Percentiles rank a stretch among this genome's conserved stretches.
These are phyloP conservation scores for Pseudogymnoascus sp. DNA, from an alignment of 2,329 filamentous ascomycete genomes.

Conservation along the genomic window DNA sequence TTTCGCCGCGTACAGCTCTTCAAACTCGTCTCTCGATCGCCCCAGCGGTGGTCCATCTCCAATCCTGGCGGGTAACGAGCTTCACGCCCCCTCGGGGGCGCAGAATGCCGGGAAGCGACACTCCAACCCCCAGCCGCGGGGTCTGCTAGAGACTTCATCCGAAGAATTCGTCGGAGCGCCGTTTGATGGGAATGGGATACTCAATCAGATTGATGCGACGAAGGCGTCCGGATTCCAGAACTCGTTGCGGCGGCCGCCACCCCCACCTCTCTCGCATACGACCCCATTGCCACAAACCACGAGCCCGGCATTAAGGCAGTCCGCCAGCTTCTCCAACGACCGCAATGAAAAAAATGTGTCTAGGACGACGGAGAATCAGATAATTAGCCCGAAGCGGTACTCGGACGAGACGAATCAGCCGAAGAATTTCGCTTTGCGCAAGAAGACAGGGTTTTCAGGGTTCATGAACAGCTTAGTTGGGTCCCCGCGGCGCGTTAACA, in stretches of 20 bases:
- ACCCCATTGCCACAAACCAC: slow-evolving; percentile 47
- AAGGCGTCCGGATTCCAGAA: slow-evolving; percentile 29
- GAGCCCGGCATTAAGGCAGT: slow-evolving; percentile 55
- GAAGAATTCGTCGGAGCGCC: slow-evolving; percentile 59
- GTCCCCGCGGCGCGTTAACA: slow-evolving; percentile 82
- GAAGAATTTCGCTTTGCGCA: slow-evolving; percentile 55
- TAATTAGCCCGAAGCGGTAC: slow-evolving; percentile 60
- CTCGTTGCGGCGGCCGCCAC: slow-evolving; percentile 34
- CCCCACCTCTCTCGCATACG: slow-evolving; percentile 42
- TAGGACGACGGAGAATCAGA: slow-evolving; percentile 37
- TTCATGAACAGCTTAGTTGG: slow-evolving; percentile 79
- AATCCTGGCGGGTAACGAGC: slow-evolving; percentile 23
- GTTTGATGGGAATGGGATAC: slow-evolving; percentile 56
- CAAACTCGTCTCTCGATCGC: slow-evolving; percentile 30
- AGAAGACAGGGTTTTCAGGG: slow-evolving; percentile 82
- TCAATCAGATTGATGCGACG: slow-evolving; percentile 50
- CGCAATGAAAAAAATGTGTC: slow-evolving; percentile 41
- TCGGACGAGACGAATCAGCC: slow-evolving; percentile 68
- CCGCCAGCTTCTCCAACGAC: slow-evolving; percentile 55
- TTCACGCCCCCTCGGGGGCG: slow-evolving; percentile 18
- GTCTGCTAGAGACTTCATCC: slow-evolving; percentile 40
- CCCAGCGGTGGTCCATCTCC: slow-evolving; percentile 26
- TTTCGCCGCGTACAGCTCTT: slow-evolving; percentile 37
- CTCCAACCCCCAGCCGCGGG: slow-evolving; percentile 32
- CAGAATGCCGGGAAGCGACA: slow-evolving; percentile 25